phyloP scores from a whole-genome alignment of 176 grass and related monocot genomes.

The Raddia guianensis region DNA sequence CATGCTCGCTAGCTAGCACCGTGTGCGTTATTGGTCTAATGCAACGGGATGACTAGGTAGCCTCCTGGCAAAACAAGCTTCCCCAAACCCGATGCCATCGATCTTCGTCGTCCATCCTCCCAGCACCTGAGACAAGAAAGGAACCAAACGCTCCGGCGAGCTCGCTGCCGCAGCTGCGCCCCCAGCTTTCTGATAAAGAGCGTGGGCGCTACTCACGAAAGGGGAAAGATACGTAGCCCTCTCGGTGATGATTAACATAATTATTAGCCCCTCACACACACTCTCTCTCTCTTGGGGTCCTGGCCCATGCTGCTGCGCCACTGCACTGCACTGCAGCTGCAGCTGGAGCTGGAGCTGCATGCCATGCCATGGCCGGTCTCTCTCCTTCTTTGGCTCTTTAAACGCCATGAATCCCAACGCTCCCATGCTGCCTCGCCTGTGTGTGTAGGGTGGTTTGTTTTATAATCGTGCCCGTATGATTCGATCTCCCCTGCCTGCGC shows the following conservation, averaged over 20 bases:
- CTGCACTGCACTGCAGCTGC: background rate
- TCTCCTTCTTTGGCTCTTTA: constrained; percentile 1
- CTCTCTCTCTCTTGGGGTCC: background rate
- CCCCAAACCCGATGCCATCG: background rate
- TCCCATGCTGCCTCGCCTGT: background rate
- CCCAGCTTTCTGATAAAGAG: constrained; percentile 53
- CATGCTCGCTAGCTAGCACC: too few relatives aligned
- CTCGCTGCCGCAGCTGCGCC: background rate
- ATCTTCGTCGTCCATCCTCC: too few relatives aligned
- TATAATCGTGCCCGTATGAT: constrained; percentile 49
- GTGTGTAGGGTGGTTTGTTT: background rate
- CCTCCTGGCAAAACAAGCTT: background rate
- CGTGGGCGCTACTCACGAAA: constrained; percentile 56
- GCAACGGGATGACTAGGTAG: too few relatives aligned
- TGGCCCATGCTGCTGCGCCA: constrained; percentile 37
- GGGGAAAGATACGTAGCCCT: constrained; percentile 50
- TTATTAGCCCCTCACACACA: constrained; percentile 35
- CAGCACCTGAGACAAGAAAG: constrained; percentile 39
- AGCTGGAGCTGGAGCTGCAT: background rate
- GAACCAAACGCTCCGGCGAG: background rate
- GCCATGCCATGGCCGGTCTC: background rate
- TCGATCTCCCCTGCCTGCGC: constrained; percentile 42
- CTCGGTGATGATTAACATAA: constrained; percentile 70
- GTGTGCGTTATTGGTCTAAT: too few relatives aligned
- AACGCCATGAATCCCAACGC: constrained; percentile 13